Percentiles rank a stretch among this genome's conserved stretches.
phyloP scores from a whole-genome alignment of 1,284 basidiomycete genomes.

The Leccinum fallax region DNA sequence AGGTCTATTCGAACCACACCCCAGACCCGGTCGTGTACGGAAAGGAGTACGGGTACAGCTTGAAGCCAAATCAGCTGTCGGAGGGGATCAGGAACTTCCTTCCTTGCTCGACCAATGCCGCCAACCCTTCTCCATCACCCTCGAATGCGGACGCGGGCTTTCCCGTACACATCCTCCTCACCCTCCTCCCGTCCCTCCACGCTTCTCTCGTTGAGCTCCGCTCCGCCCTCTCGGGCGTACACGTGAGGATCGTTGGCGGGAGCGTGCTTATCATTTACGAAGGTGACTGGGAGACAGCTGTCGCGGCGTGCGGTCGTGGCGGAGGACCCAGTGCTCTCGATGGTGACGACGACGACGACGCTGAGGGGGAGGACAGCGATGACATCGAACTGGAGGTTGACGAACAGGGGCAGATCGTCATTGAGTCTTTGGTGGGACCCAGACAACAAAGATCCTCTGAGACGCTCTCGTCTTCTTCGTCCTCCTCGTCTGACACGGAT shows the following conservation, averaged over 20 bases:
- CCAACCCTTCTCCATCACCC: not conserved
- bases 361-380: constrained; percentile 36
- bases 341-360: constrained; percentile 19
- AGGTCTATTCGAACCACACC: constrained; percentile 76
- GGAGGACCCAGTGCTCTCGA: constrained; percentile 40
- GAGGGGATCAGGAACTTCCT: constrained; percentile 82
- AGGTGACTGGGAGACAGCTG: constrained; percentile 56
- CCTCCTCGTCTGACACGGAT: constrained; percentile 39
- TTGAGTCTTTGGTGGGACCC: constrained; percentile 35
- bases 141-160: constrained; percentile 44
- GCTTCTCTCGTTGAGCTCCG: constrained; percentile 61
- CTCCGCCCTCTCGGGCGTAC: constrained; percentile 52
- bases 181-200: constrained; percentile 61
- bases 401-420: constrained; percentile 40
- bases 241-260: constrained; percentile 82
- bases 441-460: constrained; percentile 31
- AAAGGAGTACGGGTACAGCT: constrained; percentile 81
- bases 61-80: constrained; percentile 68
- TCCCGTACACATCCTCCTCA: constrained; percentile 55
- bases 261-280: constrained; percentile 89
- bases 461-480: constrained; percentile 15
- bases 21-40: constrained; percentile 60
- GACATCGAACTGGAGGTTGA: constrained; percentile 39
- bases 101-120: constrained; percentile 45
- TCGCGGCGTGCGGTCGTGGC: constrained; percentile 44